These are phyloP conservation scores for Erodium trifolium DNA, from an alignment of 441 rosid species.

Conservation along the genomic window DNA sequence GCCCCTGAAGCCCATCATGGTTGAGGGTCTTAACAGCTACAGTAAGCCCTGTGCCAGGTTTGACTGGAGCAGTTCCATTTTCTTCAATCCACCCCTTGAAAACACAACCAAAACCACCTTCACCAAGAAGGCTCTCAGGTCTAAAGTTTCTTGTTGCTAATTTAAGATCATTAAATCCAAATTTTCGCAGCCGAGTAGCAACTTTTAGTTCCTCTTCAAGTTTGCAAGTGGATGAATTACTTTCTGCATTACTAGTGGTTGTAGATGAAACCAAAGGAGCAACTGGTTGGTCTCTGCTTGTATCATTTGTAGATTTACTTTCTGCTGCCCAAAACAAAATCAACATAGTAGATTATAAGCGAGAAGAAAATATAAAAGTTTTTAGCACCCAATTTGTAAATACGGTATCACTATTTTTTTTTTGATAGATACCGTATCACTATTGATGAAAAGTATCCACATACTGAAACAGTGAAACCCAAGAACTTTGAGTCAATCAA, in stretches of 20 bases:
- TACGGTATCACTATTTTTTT: too few relatives aligned
- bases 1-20: conserved; percentile 90
- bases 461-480: too few relatives aligned
- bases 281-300: conserved; percentile 64
- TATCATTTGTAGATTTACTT: conserved; percentile 56
- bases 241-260: conserved; percentile 79
- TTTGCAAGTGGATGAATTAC: conserved; percentile 76
- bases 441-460: too few relatives aligned
- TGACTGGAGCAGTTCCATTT: conserved; percentile 96
- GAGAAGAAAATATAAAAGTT: too few relatives aligned
- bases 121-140: conserved; percentile 93
- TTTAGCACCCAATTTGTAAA: too few relatives aligned
- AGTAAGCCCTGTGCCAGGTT: conserved; percentile 95
- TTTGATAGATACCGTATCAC: too few relatives aligned
- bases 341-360: too few relatives aligned
- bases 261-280: conserved; percentile 59
- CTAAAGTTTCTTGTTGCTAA: conserved; percentile 92
- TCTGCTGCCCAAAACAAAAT: conserved; percentile 20
- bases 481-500: too few relatives aligned
- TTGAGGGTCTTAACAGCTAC: conserved; percentile 94
- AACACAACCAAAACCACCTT: conserved; percentile 98
- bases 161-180: conserved; percentile 69
- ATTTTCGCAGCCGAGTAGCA: conserved; percentile 74
- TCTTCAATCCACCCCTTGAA: conserved; percentile 98
- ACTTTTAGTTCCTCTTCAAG: conserved; percentile 90